These are phyloP conservation scores for Suillus placidus DNA, from an alignment of 768 basidiomycete species.

Conservation along the genomic window DNA sequence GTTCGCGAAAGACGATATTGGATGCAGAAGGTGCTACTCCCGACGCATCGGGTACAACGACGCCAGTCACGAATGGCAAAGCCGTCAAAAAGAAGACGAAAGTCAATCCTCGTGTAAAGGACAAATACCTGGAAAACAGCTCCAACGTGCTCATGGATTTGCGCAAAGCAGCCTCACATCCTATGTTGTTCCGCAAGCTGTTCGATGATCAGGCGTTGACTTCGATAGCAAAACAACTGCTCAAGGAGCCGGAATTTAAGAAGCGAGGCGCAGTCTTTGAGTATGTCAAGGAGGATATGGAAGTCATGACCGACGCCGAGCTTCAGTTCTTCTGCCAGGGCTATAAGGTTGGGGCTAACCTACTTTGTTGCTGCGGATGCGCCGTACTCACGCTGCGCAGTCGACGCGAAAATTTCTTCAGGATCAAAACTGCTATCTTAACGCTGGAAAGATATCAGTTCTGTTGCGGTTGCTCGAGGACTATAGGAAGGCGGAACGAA, in stretches of 20 bases:
- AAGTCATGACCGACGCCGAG: slow-evolving; percentile 98
- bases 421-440: slow-evolving; percentile 71
- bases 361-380: not conserved
- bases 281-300: slow-evolving; percentile 95
- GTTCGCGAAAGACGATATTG: slow-evolving; percentile 79
- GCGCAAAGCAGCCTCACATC: slow-evolving; percentile 94
- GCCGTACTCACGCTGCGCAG: slow-evolving; percentile 37
- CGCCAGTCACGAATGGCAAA: slow-evolving; percentile 30
- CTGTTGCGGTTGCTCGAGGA: slow-evolving; percentile 71
- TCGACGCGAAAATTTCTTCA: slow-evolving; percentile 77
- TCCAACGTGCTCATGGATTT: slow-evolving; percentile 97
- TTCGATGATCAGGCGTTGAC: slow-evolving; percentile 80
- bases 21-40: slow-evolving; percentile 40
- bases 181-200: slow-evolving; percentile 88
- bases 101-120: slow-evolving; percentile 50
- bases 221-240: slow-evolving; percentile 74
- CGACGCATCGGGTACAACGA: slow-evolving; percentile 35
- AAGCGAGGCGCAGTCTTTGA: slow-evolving; percentile 79
- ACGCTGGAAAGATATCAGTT: slow-evolving; percentile 85
- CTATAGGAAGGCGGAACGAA: slow-evolving; percentile 69
- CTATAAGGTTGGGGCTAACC: slow-evolving; percentile 65
- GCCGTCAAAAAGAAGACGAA: slow-evolving; percentile 33
- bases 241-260: slow-evolving; percentile 93
- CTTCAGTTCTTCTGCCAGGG: slow-evolving; percentile 82
- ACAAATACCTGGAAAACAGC: slow-evolving; percentile 80